These are phyloP conservation scores for Calycina marina DNA, from an alignment of 2,329 filamentous ascomycete species.

Conservation along the genomic window DNA sequence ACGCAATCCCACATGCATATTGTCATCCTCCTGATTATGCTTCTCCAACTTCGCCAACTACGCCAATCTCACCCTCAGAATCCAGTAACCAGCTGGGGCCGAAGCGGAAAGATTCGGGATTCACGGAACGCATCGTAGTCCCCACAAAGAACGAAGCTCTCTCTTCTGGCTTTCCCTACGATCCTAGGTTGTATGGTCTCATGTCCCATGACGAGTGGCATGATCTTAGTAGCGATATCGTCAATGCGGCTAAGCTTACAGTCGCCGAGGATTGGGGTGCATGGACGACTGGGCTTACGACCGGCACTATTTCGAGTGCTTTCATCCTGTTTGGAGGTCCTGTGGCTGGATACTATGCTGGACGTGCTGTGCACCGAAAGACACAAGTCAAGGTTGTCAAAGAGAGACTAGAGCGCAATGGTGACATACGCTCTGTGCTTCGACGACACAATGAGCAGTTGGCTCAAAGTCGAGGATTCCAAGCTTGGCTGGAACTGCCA, in stretches of 20 bases:
- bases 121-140: constrained; percentile 8
- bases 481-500: constrained; percentile 16
- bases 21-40: not conserved
- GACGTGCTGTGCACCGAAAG: constrained; percentile 13
- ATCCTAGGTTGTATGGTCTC: constrained; percentile 8
- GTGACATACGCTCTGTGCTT: constrained; percentile 9
- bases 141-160: constrained; percentile 12
- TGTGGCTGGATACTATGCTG: constrained; percentile 12
- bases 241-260: constrained; percentile 12
- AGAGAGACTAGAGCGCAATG: constrained; percentile 11
- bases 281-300: constrained; percentile 14
- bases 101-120: too few species aligned
- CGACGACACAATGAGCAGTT: constrained; percentile 11
- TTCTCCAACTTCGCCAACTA: not conserved
- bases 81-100: not conserved
- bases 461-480: constrained; percentile 11
- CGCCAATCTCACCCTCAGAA: not conserved
- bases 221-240: constrained; percentile 13
- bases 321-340: constrained; percentile 13
- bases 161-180: constrained; percentile 16
- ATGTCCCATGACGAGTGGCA: constrained; percentile 17
- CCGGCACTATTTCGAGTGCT: constrained; percentile 10
- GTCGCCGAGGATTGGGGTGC: constrained; percentile 11
- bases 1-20: too few species aligned
- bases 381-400: constrained; percentile 12